Conservation (phyloP, 2,329 filamentous ascomycete genomes). For the Sporothrix inflata region DNA sequence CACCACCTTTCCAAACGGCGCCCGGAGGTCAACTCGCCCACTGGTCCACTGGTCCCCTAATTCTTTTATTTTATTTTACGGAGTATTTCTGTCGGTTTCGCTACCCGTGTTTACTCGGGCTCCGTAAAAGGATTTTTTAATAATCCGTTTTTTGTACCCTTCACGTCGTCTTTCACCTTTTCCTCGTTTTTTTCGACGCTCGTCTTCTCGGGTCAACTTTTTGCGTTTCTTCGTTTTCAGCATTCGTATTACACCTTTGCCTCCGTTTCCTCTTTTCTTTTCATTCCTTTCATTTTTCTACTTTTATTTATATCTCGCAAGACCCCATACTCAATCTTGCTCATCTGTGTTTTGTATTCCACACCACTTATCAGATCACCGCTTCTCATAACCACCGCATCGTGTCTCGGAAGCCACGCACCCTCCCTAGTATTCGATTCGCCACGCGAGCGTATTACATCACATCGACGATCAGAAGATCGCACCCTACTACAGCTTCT, state of each 20-base stretch:
- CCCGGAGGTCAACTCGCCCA: background rate
- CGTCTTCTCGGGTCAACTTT: background rate
- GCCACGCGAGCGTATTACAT: background rate
- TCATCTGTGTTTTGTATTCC: background rate
- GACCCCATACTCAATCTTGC: background rate
- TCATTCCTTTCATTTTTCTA: background rate
- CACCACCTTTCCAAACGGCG: background rate
- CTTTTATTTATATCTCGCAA: background rate
- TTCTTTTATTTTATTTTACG: background rate
- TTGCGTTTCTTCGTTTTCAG: background rate
- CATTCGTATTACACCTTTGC: background rate
- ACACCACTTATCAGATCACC: background rate
- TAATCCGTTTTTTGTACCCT: background rate
- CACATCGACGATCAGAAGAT: background rate
- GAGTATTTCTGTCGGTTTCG: too few relatives aligned
- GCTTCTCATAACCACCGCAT: background rate
- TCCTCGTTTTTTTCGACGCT: background rate
- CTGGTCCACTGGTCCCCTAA: background rate
- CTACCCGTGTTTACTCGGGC: background rate
- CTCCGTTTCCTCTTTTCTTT: background rate
- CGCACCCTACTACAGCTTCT: background rate
- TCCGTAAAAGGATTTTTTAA: background rate
- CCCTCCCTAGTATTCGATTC: background rate
- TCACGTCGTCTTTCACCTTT: background rate
- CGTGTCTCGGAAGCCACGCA: background rate